phyloP scores from a whole-genome alignment of 768 basidiomycete species.

The Nidularia pulvinata region DNA sequence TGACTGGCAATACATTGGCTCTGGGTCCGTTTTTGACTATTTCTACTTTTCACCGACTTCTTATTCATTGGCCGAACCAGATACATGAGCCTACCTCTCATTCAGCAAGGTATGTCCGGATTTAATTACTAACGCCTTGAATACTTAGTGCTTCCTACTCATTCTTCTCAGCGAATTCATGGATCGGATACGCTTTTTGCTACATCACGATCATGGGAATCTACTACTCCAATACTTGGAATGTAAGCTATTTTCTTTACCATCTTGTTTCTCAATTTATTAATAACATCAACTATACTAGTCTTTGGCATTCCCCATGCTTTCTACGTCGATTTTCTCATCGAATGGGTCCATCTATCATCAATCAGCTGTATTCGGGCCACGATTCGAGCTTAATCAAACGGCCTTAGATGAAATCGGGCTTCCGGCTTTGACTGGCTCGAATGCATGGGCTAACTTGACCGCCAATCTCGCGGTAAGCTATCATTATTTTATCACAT shows the following conservation, averaged over 20 bases:
- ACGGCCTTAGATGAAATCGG: slow-evolving; percentile 52
- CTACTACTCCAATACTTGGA: slow-evolving; percentile 64
- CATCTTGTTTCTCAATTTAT: too few species aligned
- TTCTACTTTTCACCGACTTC: background rate
- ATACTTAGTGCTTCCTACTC: background rate
- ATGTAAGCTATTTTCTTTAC: slow-evolving; percentile 27
- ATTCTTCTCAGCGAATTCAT: slow-evolving; percentile 45
- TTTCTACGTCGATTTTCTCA: slow-evolving; percentile 58
- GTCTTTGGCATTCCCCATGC: slow-evolving; percentile 56
- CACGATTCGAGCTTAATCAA: slow-evolving; percentile 48
- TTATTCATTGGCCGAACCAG: slow-evolving; percentile 13
- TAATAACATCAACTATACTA: slow-evolving; percentile 10
- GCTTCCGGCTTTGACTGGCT: slow-evolving; percentile 47
- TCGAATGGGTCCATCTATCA: slow-evolving; percentile 54
- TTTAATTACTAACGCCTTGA: background rate
- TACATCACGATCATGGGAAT: slow-evolving; percentile 54
- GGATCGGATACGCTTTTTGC: slow-evolving; percentile 52
- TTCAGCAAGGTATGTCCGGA: slow-evolving; percentile 47
- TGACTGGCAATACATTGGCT: slow-evolving; percentile 70
- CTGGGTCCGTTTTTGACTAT: slow-evolving; percentile 20
- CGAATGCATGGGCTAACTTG: slow-evolving; percentile 51
- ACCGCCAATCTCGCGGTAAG: slow-evolving; percentile 45
- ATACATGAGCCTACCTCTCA: slow-evolving; percentile 50
- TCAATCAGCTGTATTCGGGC: slow-evolving; percentile 52
- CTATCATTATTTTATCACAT: background rate